Evolutionary conservation across 2,329 filamentous ascomycete species (phyloP).

Genomic region (Catunica adiposa): DNA sequence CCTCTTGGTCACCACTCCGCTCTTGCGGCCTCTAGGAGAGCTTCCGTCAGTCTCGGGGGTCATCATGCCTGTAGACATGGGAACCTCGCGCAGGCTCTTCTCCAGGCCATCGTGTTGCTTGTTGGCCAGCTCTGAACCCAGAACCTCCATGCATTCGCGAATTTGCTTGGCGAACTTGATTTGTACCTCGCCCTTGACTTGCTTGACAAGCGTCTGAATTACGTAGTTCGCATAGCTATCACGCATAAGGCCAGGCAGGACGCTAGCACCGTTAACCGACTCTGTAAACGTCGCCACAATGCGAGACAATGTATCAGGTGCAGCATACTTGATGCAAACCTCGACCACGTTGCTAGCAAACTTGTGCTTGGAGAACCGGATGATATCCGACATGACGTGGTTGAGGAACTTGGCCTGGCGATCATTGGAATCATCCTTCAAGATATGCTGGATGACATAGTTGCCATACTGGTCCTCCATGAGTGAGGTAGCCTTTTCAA

Average conservation of each 20-base stretch:
- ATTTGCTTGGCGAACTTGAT: constrained; percentile 46
- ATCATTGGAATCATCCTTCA: constrained; percentile 56
- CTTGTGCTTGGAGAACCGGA: constrained; percentile 80
- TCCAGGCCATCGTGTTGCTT: constrained; percentile 37
- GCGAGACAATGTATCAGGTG: neutral
- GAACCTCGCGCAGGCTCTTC: constrained; percentile 17
- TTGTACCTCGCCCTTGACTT: constrained; percentile 43
- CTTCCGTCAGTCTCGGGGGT: too few relatives aligned
- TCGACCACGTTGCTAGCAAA: constrained; percentile 96
- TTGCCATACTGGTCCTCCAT: constrained; percentile 86
- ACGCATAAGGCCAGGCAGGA: constrained; percentile 63
- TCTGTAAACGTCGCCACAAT: constrained; percentile 4
- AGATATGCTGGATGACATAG: constrained; percentile 88
- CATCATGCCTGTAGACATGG: too few relatives aligned
- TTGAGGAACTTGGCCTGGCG: constrained; percentile 59
- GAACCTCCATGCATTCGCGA: constrained; percentile 39
- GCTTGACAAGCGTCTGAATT: constrained; percentile 66
- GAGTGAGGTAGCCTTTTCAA: constrained; percentile 51
- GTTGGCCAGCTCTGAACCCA: constrained; percentile 48
- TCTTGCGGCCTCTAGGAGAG: too few relatives aligned
- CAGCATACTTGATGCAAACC: constrained; percentile 54
- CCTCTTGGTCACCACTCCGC: too few relatives aligned
- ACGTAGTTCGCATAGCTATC: constrained; percentile 95
- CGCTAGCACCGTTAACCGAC: constrained; percentile 42
- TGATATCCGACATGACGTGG: constrained; percentile 53